Percentiles rank a stretch among this genome's conserved stretches.
phyloP scores from a whole-genome alignment of 169 alveolate species.

The Cryptosporidium tyzzeri region DNA sequence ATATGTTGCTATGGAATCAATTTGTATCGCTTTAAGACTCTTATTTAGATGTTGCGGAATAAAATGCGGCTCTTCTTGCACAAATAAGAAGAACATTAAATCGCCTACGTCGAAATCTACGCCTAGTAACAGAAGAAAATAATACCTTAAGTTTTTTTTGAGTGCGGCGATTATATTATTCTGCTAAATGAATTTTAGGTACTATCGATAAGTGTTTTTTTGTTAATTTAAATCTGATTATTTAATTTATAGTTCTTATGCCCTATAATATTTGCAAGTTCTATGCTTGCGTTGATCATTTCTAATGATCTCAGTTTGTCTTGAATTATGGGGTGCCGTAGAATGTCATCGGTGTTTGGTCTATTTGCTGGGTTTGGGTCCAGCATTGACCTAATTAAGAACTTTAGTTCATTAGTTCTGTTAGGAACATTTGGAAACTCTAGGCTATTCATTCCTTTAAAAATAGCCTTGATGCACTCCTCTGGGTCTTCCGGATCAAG shows the following conservation, averaged over 20 bases:
- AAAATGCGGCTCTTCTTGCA: not conserved
- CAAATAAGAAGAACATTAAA: constrained; percentile 9
- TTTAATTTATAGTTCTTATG: constrained; percentile 6
- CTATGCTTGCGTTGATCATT: constrained; percentile 40
- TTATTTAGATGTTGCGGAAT: constrained; percentile 26
- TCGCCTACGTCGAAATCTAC: constrained; percentile 66
- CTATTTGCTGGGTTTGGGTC: constrained; percentile 55
- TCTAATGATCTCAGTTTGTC: constrained; percentile 55
- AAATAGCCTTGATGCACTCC: constrained; percentile 46
- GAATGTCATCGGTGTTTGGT: constrained; percentile 72
- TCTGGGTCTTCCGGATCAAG: constrained; percentile 72
- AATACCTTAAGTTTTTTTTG: constrained; percentile 12
- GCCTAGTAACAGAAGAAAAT: constrained; percentile 65
- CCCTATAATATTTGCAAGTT: constrained; percentile 33
- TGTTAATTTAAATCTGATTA: not conserved
- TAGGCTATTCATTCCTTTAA: constrained; percentile 47
- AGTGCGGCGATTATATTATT: not conserved
- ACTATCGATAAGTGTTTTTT: not conserved
- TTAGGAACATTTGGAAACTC: constrained; percentile 38
- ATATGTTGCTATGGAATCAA: constrained; percentile 8
- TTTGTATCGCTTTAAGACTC: constrained; percentile 8
- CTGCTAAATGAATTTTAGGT: not conserved
- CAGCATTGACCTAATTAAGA: constrained; percentile 40
- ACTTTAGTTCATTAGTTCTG: constrained; percentile 37
- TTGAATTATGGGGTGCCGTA: constrained; percentile 65